Base-by-base conservation (phyloP, 331 rosid genomes). In the Erythrophleum ivorense region DNA sequence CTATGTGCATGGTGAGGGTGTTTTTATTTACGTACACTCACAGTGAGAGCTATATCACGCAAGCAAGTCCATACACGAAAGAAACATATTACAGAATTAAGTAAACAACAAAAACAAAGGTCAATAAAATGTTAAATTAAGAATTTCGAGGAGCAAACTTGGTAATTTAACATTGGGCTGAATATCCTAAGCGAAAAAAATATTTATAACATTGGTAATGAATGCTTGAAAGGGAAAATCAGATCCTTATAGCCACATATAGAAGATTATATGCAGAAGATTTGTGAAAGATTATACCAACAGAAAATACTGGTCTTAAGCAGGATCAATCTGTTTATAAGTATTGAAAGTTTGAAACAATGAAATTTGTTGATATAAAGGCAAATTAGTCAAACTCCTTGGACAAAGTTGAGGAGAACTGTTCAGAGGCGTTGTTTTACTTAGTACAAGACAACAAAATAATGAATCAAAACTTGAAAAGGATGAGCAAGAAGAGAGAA, bases 51-150 rank as follows among this genome's bases (percentile, higher is more conserved):
- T 74, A 46, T 5, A 33, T 46, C 45, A 73, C 15, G 69, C 66
- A 63, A 46, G 29, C 48, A 70, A 46, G 43, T 66, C 48, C 71
- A 65, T n/a, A n/a, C 48, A 16, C 55, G 15, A 11, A 7, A 66
- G 7, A 60, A 69, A n/a, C 21, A 49, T 21, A 38, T 21, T 36
- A 31, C 38, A 64, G 63, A 49, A 77, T 38, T 45, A 76, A 69
- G 46, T 18, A 31, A 67, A 81, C 69, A 77, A 65, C 59, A 80
- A 43, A 29, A 58, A 46, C 69, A 76, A 55, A 38, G 69, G 57
- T 45, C 8, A 78, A 29, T 53, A 31, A 77, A 77, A 60, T 38
- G 45, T 38, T 60, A 49, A 69, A 52, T 62, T 72, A 40, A 21
- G 80, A 53, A 82, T 67, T 52, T 70, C 67, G 66, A 74, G 74